phyloP scores from a whole-genome alignment of 371 early-diverging fungal genomes.

The Umbelopsis sp. region DNA sequence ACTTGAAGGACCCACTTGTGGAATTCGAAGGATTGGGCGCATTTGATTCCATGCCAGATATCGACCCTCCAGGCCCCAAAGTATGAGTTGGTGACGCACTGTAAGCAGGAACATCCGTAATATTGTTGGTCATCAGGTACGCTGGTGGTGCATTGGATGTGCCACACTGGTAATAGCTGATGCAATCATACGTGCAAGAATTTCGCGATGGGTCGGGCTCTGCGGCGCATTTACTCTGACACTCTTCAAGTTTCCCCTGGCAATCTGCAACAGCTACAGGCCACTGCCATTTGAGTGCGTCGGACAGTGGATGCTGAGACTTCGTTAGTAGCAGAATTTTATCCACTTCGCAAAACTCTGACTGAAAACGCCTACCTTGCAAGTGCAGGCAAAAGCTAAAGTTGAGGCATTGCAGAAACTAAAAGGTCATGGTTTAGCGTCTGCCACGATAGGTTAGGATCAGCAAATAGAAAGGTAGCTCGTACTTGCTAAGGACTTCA shows the following conservation, averaged over 20 bases:
- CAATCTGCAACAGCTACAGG: slow-evolving; percentile 2
- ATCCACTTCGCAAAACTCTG: background rate
- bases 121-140: slow-evolving; percentile 15
- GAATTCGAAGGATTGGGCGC: background rate
- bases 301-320: background rate
- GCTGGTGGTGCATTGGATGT: slow-evolving; percentile 12
- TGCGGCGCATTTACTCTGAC: background rate
- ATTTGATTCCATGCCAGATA: background rate
- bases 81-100: background rate
- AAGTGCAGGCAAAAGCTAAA: slow-evolving; percentile 5
- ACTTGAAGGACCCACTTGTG: slow-evolving; percentile 2
- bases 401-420: slow-evolving; percentile 16
- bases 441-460: background rate
- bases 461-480: background rate
- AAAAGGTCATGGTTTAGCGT: background rate
- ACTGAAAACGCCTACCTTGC: background rate
- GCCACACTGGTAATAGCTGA: slow-evolving; percentile 17
- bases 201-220: background rate
- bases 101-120: slow-evolving; percentile 15
- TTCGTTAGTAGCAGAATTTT: background rate
- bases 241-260: slow-evolving; percentile 6
- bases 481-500: background rate
- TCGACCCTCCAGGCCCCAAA: background rate
- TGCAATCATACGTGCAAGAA: slow-evolving; percentile 15
- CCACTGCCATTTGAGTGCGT: slow-evolving; percentile 6